These are phyloP conservation scores for Sugiyamaella chiloensis DNA, from an alignment of 805 yeast species.

Conservation along the genomic window DNA sequence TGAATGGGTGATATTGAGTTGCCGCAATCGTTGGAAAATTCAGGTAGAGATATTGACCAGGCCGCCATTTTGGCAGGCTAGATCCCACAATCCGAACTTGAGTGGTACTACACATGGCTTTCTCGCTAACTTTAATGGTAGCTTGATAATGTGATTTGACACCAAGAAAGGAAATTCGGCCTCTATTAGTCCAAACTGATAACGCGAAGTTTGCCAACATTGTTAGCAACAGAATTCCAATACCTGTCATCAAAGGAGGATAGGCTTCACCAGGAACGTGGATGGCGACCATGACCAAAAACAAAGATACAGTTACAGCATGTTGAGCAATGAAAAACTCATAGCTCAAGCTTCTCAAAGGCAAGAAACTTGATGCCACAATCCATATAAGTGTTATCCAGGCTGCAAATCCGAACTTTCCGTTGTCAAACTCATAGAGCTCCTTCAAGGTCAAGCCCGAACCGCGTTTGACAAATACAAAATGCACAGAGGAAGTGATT, in stretches of 20 bases:
- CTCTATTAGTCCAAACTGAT: neutral
- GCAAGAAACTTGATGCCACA: conserved; percentile 29
- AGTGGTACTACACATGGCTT: neutral
- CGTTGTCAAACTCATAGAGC: conserved; percentile 46
- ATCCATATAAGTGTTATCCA: conserved; percentile 39
- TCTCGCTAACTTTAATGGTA: neutral
- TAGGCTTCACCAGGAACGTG: conserved; percentile 43
- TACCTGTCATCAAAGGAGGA: conserved; percentile 41
- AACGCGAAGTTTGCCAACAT: conserved; percentile 25
- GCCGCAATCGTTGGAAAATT: conserved; percentile 39
- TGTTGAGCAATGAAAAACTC: conserved; percentile 47
- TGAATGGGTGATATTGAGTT: conserved; percentile 48
- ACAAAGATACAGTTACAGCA: conserved; percentile 39
- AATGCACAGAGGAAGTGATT: conserved; percentile 37
- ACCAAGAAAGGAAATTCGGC: neutral
- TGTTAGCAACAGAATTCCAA: conserved; percentile 36
- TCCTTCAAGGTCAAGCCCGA: conserved; percentile 34
- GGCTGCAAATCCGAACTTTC: conserved; percentile 42
- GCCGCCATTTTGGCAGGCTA: conserved; percentile 37
- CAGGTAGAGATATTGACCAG: conserved; percentile 47
- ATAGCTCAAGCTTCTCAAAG: conserved; percentile 39
- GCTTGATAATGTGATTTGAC: neutral
- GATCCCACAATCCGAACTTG: neutral
- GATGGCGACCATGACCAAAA: conserved; percentile 42
- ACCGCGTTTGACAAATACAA: conserved; percentile 40